Base-by-base conservation (phyloP, 805 yeast genomes). In the Saccharomycopsis schoenii region DNA sequence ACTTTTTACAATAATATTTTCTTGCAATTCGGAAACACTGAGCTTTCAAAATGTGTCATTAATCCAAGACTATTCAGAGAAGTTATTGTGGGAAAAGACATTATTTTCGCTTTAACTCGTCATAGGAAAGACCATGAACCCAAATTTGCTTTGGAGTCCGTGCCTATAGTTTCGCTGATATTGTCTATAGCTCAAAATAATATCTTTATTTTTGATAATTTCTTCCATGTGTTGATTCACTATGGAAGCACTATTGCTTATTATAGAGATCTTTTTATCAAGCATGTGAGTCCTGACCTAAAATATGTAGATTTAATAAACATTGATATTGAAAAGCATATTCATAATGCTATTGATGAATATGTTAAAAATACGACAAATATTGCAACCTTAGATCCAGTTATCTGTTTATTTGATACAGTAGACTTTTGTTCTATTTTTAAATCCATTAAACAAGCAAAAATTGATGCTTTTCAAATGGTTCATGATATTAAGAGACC, bases 331-430 rank as follows among this genome's bases (percentile, higher is more conserved):
- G 43, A 39, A 24, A 39, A 24, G 4, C 24, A 9, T 11, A 15
- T 37, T 9, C 11, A 24, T 24, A 78, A 77, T 1, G 80, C 81
- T 0, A 77, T 75, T 61, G 66, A 68, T 59, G 80, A 77, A 65
- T 36, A 52, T 36, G 24, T 37, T 34, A 52, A 52, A 34, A 29
- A 29, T 8, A 19, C 39, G 29, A 14, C 8, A 15, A 50, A 37
- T 17, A 50, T 21, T 10, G 50, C 60, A 58, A 40, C 29, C 2
- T 17, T 55, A 15, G 57, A 51, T 39, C 57, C 58, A 21, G 29
- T 34, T 4, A 50, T 37, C 40, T 11, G 25, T 51, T 21, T 55
- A 17, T 24, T 55, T 19, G 57, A 57, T 15, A 41, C 58, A 6
- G 58, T 57, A 1, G 62, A 60, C 37, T 57, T 56, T 41, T 4